phyloP scores from a whole-genome alignment of 345 rosid species.

The Reutealis trisperma region DNA sequence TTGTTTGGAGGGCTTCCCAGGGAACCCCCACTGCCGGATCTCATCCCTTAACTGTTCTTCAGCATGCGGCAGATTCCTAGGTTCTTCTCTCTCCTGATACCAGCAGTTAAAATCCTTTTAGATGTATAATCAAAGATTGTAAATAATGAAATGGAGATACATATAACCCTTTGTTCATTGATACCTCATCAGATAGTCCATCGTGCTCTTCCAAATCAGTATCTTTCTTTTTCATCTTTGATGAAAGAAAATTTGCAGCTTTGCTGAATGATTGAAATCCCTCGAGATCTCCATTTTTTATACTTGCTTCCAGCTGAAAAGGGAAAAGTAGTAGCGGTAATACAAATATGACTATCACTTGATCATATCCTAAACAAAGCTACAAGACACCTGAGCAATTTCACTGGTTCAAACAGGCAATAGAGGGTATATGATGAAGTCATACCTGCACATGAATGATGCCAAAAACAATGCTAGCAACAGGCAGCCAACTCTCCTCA shows the following conservation, averaged over 20 bases:
- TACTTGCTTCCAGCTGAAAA: constrained; percentile 77
- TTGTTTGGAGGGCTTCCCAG: constrained; percentile 30
- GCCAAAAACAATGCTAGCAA: constrained; percentile 84
- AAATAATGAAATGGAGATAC: not conserved
- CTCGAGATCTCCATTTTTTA: constrained; percentile 77
- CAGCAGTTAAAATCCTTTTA: constrained; percentile 14
- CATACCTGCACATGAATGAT: constrained; percentile 86
- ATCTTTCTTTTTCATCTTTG: constrained; percentile 31
- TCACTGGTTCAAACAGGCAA: not conserved
- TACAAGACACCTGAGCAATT: not conserved
- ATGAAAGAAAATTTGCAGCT: constrained; percentile 40
- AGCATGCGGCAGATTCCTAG: constrained; percentile 39
- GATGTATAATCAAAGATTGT: not conserved
- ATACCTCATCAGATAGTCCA: constrained; percentile 44
- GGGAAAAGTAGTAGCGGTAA: constrained; percentile 4
- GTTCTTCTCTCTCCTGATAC: constrained; percentile 38
- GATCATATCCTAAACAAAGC: not conserved
- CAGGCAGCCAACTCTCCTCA: constrained; percentile 91
- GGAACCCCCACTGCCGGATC: constrained; percentile 30
- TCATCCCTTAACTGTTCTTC: constrained; percentile 40
- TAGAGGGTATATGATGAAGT: not conserved
- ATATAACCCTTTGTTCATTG: not conserved
- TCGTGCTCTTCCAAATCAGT: constrained; percentile 26
- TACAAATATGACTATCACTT: not conserved
- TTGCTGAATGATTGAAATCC: constrained; percentile 55